Evolutionary conservation across 1,284 basidiomycete genomes (phyloP).

Genomic region (Austroboletus sp.): DNA sequence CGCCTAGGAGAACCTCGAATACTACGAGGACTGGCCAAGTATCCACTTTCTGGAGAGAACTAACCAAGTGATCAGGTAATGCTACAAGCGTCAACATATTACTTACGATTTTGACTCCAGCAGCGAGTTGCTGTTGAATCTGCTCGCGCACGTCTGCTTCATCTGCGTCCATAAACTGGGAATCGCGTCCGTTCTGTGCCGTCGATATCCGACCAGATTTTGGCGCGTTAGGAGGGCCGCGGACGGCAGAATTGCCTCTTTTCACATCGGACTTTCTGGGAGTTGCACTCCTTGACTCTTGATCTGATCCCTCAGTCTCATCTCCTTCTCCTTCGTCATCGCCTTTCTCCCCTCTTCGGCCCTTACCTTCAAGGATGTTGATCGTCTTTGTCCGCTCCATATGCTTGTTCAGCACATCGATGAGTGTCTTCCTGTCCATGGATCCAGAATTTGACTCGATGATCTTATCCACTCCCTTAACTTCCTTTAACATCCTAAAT

Average conservation of each 20-base stretch:
- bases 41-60: conserved; percentile 46
- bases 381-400: conserved; percentile 83
- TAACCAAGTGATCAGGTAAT: conserved; percentile 31
- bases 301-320: conserved; percentile 37
- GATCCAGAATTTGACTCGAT: conserved; percentile 53
- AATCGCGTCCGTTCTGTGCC: conserved; percentile 49
- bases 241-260: conserved; percentile 34
- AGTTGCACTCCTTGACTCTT: conserved; percentile 47
- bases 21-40: conserved; percentile 58
- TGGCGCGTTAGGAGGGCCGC: conserved; percentile 28
- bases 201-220: conserved; percentile 39
- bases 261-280: conserved; percentile 44
- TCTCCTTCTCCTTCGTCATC: conserved; percentile 34
- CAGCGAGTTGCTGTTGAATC: conserved; percentile 74
- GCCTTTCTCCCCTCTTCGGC: conserved; percentile 33
- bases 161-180: conserved; percentile 88
- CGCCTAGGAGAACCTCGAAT: conserved; percentile 59
- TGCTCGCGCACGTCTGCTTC: conserved; percentile 81
- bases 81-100: conserved; percentile 4
- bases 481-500: conserved; percentile 86
- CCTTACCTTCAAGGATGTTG: conserved; percentile 73
- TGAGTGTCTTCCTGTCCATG: conserved; percentile 77
- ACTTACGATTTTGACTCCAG: conserved; percentile 64
- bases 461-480: conserved; percentile 69
- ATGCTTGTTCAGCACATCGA: conserved; percentile 75